Percentiles rank a stretch among this genome's conserved stretches.
Conservation (phyloP, 768 basidiomycete genomes). For the Naganishia vaughanmartiniae region DNA sequence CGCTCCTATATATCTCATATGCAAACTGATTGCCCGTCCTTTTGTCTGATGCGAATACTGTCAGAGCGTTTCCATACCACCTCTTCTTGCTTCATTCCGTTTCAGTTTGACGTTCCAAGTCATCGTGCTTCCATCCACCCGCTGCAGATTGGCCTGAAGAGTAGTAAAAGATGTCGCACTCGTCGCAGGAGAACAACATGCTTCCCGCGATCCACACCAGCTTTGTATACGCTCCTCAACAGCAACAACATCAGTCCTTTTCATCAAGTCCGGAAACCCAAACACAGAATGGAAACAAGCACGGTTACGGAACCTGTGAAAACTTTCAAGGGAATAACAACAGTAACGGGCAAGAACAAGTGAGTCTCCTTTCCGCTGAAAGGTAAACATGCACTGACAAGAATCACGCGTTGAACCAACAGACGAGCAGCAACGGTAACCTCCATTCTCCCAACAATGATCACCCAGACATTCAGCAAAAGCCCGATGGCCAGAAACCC, state of each 20-base stretch:
- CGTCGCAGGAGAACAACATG: background rate
- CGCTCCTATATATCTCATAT: background rate
- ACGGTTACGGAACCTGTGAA: background rate
- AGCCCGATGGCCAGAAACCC: background rate
- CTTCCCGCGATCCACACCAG: background rate
- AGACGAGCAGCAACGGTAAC: background rate
- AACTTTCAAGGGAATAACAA: background rate
- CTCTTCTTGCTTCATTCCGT: background rate
- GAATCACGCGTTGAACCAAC: background rate
- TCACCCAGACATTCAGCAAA: background rate
- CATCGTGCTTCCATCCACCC: background rate
- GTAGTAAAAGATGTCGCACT: background rate
- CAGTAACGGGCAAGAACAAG: background rate
- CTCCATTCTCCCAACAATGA: background rate
- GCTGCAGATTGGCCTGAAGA: too few relatives aligned
- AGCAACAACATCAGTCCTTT: background rate
- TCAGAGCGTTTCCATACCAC: constrained; percentile 6
- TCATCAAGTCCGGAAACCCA: background rate
- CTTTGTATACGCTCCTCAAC: background rate
- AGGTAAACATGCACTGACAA: background rate
- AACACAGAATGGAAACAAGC: background rate
- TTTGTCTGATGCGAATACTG: constrained; percentile 12
- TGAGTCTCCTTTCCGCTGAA: background rate
- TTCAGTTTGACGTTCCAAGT: background rate
- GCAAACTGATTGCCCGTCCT: constrained; percentile 1